Evolutionary conservation across 2,329 filamentous ascomycete species (phyloP), one percentile per base, ranked within the genome.

Genomic region (Verticillium dahliae): DNA sequence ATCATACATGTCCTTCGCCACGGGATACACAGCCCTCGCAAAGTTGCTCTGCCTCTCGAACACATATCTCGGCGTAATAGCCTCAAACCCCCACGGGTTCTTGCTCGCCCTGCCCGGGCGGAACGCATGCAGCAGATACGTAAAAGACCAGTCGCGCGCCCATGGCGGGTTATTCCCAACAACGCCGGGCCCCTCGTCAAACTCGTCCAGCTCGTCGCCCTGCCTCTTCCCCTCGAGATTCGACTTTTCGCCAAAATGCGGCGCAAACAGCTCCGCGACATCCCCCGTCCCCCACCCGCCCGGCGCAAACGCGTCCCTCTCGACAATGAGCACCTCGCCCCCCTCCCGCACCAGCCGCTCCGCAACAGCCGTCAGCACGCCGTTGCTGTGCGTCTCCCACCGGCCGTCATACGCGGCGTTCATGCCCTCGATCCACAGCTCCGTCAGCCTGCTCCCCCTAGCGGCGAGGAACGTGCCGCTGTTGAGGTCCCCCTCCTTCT

Each of bases 21-120:
- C 64, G 3, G 65, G 65, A 38, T 67, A 69, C 22, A 67, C 62
- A 0, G 67, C 67, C 2, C 66, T 58, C 1, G 67, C 65, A 65
- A 68, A 70, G 55, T 69, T 68, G 50, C 68, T 70, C 58, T 58
- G 59, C 38, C 65, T 61, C 60, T 68, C 67, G n/a, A 66, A 50
- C 14, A 69, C 67, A 58, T 65, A 69, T 5, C 62, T 58, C n/a
- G 67, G 65, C 31, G 66, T 63, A 34, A 69, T 33, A 59, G 58
- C n/a, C 62, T 56, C 3, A 31, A 57, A 60, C 7, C 45, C 58
- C 45, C 34, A 18, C 14, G 41, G 37, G 31, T 38, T 15, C 13
- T 59, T 31, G 5, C 61, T 59, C 34, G 54, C 55, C 18, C 63
- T 62, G 7, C 61, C 52, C 2, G 58, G 61, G 7, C 54, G 62